Conservation (phyloP, 2,329 filamentous ascomycete genomes). For the Fonsecaea monophora region DNA sequence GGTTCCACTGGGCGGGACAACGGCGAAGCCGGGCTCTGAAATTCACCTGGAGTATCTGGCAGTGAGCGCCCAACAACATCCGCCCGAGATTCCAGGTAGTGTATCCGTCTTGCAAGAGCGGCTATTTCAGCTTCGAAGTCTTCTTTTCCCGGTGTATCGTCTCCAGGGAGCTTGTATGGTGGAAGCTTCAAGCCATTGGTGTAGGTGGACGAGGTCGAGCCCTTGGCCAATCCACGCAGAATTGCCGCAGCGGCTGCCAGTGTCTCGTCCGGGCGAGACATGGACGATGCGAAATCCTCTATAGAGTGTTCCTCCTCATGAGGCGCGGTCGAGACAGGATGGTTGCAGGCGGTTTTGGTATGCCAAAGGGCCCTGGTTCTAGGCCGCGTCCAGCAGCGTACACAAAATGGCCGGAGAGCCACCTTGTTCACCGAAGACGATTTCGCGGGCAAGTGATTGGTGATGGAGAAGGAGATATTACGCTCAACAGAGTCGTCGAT, state of each 20-base stretch:
- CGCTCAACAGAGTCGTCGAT: conserved; percentile 1
- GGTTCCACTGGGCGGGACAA: conserved; percentile 63
- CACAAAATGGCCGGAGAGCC: conserved; percentile 38
- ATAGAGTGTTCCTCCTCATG: conserved; percentile 34
- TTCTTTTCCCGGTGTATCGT: conserved; percentile 75
- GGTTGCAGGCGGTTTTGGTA: conserved; percentile 26
- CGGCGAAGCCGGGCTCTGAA: conserved; percentile 64
- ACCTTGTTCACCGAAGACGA: conserved; percentile 24
- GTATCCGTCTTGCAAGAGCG: conserved; percentile 77
- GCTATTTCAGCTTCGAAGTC: conserved; percentile 82
- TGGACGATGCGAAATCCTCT: conserved; percentile 40
- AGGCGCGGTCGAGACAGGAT: conserved; percentile 18
- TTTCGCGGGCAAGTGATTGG: neutral
- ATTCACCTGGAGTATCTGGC: conserved; percentile 82
- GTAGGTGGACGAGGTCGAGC: conserved; percentile 47
- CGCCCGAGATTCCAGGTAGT: conserved; percentile 81
- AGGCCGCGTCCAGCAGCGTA: conserved; percentile 37
- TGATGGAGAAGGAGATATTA: conserved; percentile 1
- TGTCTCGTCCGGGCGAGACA: conserved; percentile 57
- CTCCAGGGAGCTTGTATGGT: conserved; percentile 76
- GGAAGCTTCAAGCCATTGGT: conserved; percentile 59
- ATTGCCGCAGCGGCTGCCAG: conserved; percentile 55
- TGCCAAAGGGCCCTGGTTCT: conserved; percentile 31
- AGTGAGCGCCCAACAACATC: conserved; percentile 66
- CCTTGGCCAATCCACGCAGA: conserved; percentile 54